Evolutionary conservation across 805 yeast species (phyloP).

Genomic region (Blastobotrys americana): DNA sequence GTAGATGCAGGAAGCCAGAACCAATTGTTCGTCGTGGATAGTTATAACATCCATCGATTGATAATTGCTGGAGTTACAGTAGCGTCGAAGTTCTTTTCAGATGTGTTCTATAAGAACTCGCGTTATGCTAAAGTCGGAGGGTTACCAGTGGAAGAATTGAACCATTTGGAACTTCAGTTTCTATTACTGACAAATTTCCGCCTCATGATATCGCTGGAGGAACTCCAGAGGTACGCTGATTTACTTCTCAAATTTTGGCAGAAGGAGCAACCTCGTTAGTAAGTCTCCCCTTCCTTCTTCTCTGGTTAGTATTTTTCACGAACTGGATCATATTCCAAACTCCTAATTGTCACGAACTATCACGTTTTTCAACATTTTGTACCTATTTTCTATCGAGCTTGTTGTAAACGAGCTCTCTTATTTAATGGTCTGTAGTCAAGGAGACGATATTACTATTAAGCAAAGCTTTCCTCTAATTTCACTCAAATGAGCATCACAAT

Average conservation of each 20-base stretch:
- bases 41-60: slow-evolving; percentile 88
- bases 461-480: too few relatives aligned
- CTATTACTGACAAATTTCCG: slow-evolving; percentile 76
- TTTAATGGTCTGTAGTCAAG: too few relatives aligned
- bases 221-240: slow-evolving; percentile 85
- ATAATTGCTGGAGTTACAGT: slow-evolving; percentile 94
- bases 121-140: slow-evolving; percentile 95
- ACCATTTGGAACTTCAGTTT: slow-evolving; percentile 86
- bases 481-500: too few relatives aligned
- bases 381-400: too few relatives aligned
- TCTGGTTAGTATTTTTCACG: too few relatives aligned
- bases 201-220: slow-evolving; percentile 81
- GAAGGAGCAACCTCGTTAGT: slow-evolving; percentile 23
- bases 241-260: slow-evolving; percentile 79
- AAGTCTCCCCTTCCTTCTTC: too few relatives aligned
- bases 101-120: slow-evolving; percentile 87
- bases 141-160: slow-evolving; percentile 83
- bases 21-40: slow-evolving; percentile 88
- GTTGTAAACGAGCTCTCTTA: too few relatives aligned
- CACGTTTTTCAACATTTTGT: too few relatives aligned
- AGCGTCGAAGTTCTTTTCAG: slow-evolving; percentile 89
- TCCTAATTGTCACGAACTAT: too few relatives aligned
- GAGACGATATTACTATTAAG: too few relatives aligned
- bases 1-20: slow-evolving; percentile 10
- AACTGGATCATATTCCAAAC: too few relatives aligned